Evolutionary conservation across 257 asterid species (phyloP), one percentile per base, ranked within the genome.

Genomic region (Verbena officinalis): DNA sequence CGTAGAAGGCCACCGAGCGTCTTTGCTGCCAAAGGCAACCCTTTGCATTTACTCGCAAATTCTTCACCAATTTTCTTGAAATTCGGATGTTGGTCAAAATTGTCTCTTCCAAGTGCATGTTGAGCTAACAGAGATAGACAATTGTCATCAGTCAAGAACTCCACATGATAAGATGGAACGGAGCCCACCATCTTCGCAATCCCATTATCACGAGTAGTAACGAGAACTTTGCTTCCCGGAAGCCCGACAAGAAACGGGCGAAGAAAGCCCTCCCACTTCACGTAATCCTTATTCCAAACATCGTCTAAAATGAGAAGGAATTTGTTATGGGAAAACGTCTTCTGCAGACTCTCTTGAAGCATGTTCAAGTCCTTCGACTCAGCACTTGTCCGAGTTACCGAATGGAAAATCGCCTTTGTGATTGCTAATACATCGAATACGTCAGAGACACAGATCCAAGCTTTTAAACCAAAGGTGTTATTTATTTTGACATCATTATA

Each of bases 21-120:
- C 71, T 80, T 80, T 22, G 85, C 82, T 0, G 76, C 85, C 67
- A 80, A 67, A 68, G 85, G 85, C 74, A 80, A 72, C 12, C 85
- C 85, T 55, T 23, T 63, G 33, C 85, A 76, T 49, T 72, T 80
- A 62, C 45, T 69, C 33, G 66, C 73, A 14, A 80, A 63, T 9
- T 57, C 75, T 39, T 43, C 45, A 17, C 79, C 74, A 23, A 34
- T 17, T 11, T 36, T 15, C 14, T 20, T 46, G 2, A 62, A 49
- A 31, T 34, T 30, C n/a, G 58, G 58, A 31, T 62, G 57, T 39
- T 33, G 22, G 11, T 33, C 59, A 13, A 48, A 63, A 36, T 19
- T n/a, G 20, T 12, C 16, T 45, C 9, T 27, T 16, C 53, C 65
- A n/a, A 59, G 62, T 12, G 73, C 75, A 49, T 75, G 80, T 31